Conservation (phyloP, 2,329 filamentous ascomycete genomes). For the Aaosphaeria arxii region DNA sequence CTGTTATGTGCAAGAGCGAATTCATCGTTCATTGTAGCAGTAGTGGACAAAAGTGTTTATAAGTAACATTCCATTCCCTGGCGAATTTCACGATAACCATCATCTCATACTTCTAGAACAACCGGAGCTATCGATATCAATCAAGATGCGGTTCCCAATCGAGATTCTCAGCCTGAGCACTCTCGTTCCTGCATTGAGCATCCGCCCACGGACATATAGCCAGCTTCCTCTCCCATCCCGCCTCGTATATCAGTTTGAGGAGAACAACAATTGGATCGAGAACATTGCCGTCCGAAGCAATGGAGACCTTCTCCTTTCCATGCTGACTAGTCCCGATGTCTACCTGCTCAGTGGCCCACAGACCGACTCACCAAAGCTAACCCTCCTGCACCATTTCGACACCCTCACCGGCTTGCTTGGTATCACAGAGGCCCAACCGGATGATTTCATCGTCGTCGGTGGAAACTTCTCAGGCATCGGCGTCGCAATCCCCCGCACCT, state of each 20-base stretch:
- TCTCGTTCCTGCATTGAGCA: too few relatives aligned
- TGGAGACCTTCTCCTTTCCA: slow-evolving; percentile 33
- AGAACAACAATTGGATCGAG: slow-evolving; percentile 23
- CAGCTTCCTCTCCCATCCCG: not conserved
- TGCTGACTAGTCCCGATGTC: slow-evolving; percentile 29
- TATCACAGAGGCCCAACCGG: slow-evolving; percentile 32
- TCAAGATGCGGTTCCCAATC: too few relatives aligned
- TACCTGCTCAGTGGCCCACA: slow-evolving; percentile 30
- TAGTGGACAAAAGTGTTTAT: too few relatives aligned
- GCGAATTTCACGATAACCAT: too few relatives aligned
- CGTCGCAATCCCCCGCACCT: slow-evolving; percentile 2
- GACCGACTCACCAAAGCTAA: slow-evolving; percentile 9
- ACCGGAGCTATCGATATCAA: too few relatives aligned
- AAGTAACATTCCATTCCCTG: too few relatives aligned
- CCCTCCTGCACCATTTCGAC: slow-evolving; percentile 17
- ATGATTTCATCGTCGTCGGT: slow-evolving; percentile 33
- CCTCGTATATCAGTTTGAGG: not conserved
- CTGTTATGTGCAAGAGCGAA: too few relatives aligned
- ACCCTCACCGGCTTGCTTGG: slow-evolving; percentile 25
- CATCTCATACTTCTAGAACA: too few relatives aligned
- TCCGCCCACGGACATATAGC: too few relatives aligned
- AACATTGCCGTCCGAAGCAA: slow-evolving; percentile 39
- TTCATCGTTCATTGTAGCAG: too few relatives aligned
- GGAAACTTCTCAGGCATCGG: slow-evolving; percentile 6
- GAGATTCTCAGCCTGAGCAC: too few relatives aligned